Evolutionary conservation across 2,329 filamentous ascomycete genomes (phyloP).

Genomic region (Xylaria sp.): DNA sequence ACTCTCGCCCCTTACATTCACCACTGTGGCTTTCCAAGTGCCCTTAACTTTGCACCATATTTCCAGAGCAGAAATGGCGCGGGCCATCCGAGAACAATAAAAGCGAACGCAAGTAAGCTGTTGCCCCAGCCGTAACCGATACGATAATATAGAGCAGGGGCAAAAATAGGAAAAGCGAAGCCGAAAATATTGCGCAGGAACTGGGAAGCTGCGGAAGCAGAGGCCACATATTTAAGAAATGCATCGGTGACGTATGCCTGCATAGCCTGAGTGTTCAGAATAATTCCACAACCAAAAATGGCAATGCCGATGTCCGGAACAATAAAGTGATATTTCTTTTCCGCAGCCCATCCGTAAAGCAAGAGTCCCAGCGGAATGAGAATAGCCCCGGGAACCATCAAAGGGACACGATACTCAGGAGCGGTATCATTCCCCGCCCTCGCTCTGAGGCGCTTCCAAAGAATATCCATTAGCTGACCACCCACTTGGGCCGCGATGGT

Average conservation of each 20-base stretch:
- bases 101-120: too few relatives aligned
- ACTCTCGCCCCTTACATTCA: too few relatives aligned
- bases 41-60: too few relatives aligned
- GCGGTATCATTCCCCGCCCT: constrained; percentile 11
- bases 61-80: too few relatives aligned
- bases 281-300: not conserved
- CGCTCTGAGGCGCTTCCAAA: constrained; percentile 33
- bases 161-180: too few relatives aligned
- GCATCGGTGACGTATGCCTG: not conserved
- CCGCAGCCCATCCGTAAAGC: constrained; percentile 62
- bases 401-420: constrained; percentile 55
- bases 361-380: constrained; percentile 58
- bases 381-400: constrained; percentile 58
- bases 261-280: not conserved
- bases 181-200: too few relatives aligned
- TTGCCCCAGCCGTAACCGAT: too few relatives aligned
- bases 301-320: constrained; percentile 56
- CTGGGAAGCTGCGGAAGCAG: too few relatives aligned
- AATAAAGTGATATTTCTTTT: constrained; percentile 57
- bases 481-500: constrained; percentile 53
- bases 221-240: too few relatives aligned
- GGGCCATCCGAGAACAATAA: too few relatives aligned
- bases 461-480: constrained; percentile 34
- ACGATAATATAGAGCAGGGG: too few relatives aligned
- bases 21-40: too few relatives aligned